Evolutionary conservation across 306 rosid species (phyloP), one percentile per base, ranked within the genome.

Genomic region (Erythrophleum fordii): DNA sequence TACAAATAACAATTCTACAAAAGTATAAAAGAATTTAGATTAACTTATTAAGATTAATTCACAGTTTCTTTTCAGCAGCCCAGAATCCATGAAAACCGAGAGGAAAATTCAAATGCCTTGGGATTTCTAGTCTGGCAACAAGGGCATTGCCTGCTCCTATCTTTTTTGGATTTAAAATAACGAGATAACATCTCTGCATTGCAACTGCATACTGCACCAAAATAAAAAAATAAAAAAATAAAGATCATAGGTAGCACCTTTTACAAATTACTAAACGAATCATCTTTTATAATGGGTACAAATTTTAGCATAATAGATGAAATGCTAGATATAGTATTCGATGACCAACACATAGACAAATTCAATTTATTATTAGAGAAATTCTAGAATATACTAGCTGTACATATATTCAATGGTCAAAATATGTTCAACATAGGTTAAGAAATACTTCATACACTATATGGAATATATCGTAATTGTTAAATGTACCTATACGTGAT

Each of bases 41-140:
- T n/a, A 72, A 1, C 3, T 48, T 48, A 7, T 10, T 29, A 26
- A 2, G 68, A 29, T 16, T 52, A 53, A 68, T 46, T 69, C 45
- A 73, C 67, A n/a, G 56, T 65, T 53, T 59, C 18, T 23, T 66
- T 66, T 85, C 79, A 62, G 78, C 51, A 6, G 93, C 95, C 98
- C 98, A 92, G 11, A 95, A 89, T 11, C 98, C 98, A 84, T 87
- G 97, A 64, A 95, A 95, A 8, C 97, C 97, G 6, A 95, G 87
- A 59, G 97, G 97, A 56, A 95, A 93, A 71, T 90, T 91, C 18
- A 93, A 83, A 45, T 91, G 92, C 85, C 62, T 91, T 22, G 99
- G 97, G 83, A 93, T 90, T 83, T 91, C 97, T 52, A 91, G 87
- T 79, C 92, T 93, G 0, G 95, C 95, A 11, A 91, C 87, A 41